Conservation (phyloP, 2,329 filamentous ascomycete genomes). For the Aspergillus floridensis region DNA sequence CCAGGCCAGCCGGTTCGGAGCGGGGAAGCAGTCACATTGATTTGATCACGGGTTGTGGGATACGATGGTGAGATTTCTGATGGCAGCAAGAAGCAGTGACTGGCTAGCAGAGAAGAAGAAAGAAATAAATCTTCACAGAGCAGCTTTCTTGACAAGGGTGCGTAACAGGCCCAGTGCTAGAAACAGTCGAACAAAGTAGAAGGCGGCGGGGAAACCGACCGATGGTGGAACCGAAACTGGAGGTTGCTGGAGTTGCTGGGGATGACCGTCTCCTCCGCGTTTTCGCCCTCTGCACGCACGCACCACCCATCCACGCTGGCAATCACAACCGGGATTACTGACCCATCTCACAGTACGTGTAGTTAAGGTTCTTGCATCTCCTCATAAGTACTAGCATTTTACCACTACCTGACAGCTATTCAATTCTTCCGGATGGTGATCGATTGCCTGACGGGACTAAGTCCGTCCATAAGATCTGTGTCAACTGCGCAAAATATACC, state of each 20-base stretch:
- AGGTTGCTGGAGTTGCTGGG: not conserved
- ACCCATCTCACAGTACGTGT: too few relatives aligned
- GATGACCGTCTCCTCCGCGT: too few relatives aligned
- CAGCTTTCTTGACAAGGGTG: too few relatives aligned
- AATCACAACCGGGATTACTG: too few relatives aligned
- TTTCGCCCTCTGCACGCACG: not conserved
- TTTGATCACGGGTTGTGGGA: not conserved
- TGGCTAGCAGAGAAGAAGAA: not conserved
- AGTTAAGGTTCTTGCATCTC: too few relatives aligned
- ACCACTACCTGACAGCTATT: not conserved
- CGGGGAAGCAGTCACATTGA: not conserved
- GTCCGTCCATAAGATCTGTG: not conserved
- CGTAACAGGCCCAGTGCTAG: too few relatives aligned
- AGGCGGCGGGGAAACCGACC: not conserved
- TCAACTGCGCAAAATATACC: not conserved
- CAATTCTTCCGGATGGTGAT: not conserved
- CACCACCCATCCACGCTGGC: not conserved
- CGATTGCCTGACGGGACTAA: not conserved
- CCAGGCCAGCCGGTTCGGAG: not conserved
- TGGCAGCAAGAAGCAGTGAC: too few relatives aligned
- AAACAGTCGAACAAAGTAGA: not conserved
- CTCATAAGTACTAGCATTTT: too few relatives aligned
- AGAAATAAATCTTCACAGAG: too few relatives aligned
- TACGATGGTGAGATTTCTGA: not conserved
- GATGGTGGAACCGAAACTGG: conserved; percentile 2